Evolutionary conservation across 192 early-diverging fungal species (phyloP), one percentile per base, ranked within the genome.

Genomic region (Podochytrium sp.): DNA sequence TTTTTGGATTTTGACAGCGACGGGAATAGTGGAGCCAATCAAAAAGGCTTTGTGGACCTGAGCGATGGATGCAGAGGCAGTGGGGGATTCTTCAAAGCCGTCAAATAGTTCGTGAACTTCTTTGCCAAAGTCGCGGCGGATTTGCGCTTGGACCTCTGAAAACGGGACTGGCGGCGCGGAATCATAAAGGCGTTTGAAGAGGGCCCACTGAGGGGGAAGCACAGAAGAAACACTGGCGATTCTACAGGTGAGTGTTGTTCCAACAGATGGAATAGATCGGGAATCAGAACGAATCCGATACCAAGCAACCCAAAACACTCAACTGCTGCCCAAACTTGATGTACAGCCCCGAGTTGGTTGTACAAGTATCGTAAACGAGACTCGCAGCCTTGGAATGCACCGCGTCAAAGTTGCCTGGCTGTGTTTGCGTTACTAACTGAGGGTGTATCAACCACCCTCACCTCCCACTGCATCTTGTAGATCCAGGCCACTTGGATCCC

Each of bases 1-100:
- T 68, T 96, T 98, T 68, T 98, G 96, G 3, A 98, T 83, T 82
- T 98, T 98, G 32, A 98, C 94, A 0, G 96, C 96, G 4, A 98
- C 94, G 0, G 64, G 56, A 18, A 71, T 69, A 12, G 90, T 90
- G 23, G 75, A 37, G 41, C 86, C 85, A n/a, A 83, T 80, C 6
- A 94, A 76, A 23, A 76, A 85, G 1, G 92, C 94, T n/a, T 84
- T 86, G 68, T 98, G 96, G 3, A 98, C 96, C 73, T 96, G 95
- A 0, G 95, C 96, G 56, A 98, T 93, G n/a, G 94, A 96, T 0
- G 96, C 96, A 5, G 91, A 91, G 0, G 94, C 96, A 14, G 94
- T 78, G 6, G 96, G 91, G 14, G 76, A 38, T 3, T 70, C 57
- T 20, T 88, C 87, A 76, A 98, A 96, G 1, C 84, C 82, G 5